phyloP scores from a whole-genome alignment of 1,284 basidiomycete genomes.

The Malassezia restricta region DNA sequence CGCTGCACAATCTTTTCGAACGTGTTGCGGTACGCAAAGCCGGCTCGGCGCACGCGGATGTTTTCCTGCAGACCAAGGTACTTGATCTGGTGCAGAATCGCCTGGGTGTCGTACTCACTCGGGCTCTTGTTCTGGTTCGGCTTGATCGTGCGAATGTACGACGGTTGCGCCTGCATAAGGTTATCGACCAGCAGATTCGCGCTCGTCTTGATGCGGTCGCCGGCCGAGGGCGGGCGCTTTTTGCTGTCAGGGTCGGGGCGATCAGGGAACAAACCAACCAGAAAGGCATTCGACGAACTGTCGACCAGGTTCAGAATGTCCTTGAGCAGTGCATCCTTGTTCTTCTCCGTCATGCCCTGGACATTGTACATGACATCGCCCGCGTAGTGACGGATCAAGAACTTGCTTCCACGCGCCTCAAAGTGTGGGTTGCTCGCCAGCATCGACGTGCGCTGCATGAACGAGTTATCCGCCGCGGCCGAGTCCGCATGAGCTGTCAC shows the following conservation, averaged over 20 bases:
- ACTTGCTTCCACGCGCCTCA: constrained; percentile 53
- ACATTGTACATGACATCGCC: constrained; percentile 98
- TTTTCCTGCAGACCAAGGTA: constrained; percentile 98
- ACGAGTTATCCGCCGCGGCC: constrained; percentile 87
- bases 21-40: constrained; percentile 92
- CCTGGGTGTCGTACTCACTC: constrained; percentile 83
- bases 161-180: constrained; percentile 87
- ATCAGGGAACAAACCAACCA: constrained; percentile 83
- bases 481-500: constrained; percentile 97
- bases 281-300: constrained; percentile 50
- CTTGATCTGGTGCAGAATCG: constrained; percentile 95
- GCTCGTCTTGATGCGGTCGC: constrained; percentile 86
- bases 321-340: constrained; percentile 92
- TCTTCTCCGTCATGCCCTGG: constrained; percentile 98
- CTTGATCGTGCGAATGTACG: constrained; percentile 98
- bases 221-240: constrained; percentile 92
- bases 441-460: constrained; percentile 73
- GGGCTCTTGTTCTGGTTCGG: constrained; percentile 92
- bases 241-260: constrained; percentile 90
- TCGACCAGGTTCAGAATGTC: constrained; percentile 84
- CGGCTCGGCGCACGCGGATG: constrained; percentile 87
- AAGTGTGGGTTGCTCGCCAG: constrained; percentile 54
- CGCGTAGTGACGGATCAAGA: constrained; percentile 62
- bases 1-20: constrained; percentile 89
- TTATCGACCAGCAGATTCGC: constrained; percentile 91